These are phyloP conservation scores for Tetrahymena borealis DNA, from an alignment of 73 alveolate species.

Conservation along the genomic window DNA sequence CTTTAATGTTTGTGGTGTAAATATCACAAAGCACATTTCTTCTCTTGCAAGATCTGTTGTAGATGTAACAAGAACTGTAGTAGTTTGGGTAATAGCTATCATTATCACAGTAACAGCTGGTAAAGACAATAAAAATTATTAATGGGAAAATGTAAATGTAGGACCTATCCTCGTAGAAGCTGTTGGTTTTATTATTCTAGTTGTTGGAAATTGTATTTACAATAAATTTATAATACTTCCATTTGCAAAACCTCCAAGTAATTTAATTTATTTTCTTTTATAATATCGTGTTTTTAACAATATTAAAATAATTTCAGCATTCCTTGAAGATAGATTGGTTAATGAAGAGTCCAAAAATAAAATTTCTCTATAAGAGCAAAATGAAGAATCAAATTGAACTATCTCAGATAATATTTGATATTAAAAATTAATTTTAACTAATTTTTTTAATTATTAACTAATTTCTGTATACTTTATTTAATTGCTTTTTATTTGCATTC, in stretches of 20 bases:
- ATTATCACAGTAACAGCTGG: conserved; percentile 27
- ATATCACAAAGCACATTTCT: conserved; percentile 84
- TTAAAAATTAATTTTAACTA: too few species aligned
- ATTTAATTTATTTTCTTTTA: neutral
- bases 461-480: too few species aligned
- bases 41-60: conserved; percentile 86
- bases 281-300: neutral
- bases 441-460: too few species aligned
- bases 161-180: conserved; percentile 6
- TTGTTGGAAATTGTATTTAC: conserved; percentile 7
- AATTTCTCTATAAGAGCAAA: neutral
- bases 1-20: conserved; percentile 83
- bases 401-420: neutral
- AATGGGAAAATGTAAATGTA: conserved; percentile 16
- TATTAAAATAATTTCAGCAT: neutral
- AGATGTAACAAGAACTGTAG: conserved; percentile 79
- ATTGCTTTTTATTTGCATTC: too few species aligned
- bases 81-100: conserved; percentile 75
- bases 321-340: neutral
- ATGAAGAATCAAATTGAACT: neutral
- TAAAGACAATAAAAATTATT: neutral
- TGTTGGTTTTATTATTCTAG: conserved; percentile 12
- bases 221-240: neutral
- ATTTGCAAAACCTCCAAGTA: neutral
- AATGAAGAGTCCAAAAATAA: neutral